Base-by-base conservation (phyloP, 1,284 basidiomycete species). In the Melanopsichium pennsylvanicum region DNA sequence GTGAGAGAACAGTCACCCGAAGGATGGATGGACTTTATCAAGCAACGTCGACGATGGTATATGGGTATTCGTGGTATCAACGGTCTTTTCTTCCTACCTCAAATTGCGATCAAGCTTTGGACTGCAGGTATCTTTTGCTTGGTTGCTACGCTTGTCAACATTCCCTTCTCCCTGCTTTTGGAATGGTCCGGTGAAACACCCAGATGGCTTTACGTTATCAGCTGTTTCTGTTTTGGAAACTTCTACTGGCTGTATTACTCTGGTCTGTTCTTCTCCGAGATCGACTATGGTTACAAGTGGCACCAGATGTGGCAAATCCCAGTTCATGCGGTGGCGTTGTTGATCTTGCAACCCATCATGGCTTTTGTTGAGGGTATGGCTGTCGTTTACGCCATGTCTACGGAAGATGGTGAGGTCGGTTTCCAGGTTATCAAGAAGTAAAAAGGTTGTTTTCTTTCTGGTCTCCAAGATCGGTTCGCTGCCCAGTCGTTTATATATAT, bases 31-130 rank as follows among this genome's bases (percentile, higher is more conserved):
- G 82, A 83, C 62, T 83, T 83, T 66, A 77, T 83, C 69, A 83
- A 83, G 76, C 82, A 83, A 63, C 81, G 82, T 74, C 73, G 82
- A 43, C 75, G 82, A 59, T 83, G 82, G 82, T 82, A 82, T 71
- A 82, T 82, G 79, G 80, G 81, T 55, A 81, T 81, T 44, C 73
- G 76, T 19, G 70, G 75, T 37, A 79, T 81, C 61, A 73, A 80
- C 59, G 75, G 75, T 18, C 68, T 81, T 22, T 82, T 82, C 74
- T 77, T 79, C 48, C 66, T 83, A 15, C 82, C 82, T 4, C 74
- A 82, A 69, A 72, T 83, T 27, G 82, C 82, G 36, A 81, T 82
- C 76, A 83, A 83, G 71, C 52, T 83, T 16, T 83, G 81, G 81
- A 81, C 80, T 5, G 81, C 82, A 42, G 82, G 82, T 58, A 81